A percentile compares a stretch with the other conserved stretches of the same genome.
These are phyloP conservation scores for Cyclotella choctawhatcheeana DNA, from an alignment of 108 stramenopile species.

Conservation along the genomic window DNA sequence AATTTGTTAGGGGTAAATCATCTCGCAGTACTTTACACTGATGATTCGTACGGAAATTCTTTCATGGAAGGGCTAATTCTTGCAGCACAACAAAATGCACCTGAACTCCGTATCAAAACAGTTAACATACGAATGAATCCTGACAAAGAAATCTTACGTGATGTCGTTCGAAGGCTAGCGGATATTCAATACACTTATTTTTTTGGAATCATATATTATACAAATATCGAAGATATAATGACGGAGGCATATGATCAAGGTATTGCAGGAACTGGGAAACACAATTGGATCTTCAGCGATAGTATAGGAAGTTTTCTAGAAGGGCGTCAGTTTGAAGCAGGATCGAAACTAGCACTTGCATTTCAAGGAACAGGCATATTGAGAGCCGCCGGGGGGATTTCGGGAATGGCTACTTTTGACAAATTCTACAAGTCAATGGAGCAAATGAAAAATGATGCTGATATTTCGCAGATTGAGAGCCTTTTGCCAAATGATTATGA, in stretches of 20 bases:
- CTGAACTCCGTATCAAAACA: neutral
- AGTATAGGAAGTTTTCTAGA: constrained; percentile 18
- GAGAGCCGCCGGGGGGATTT: constrained; percentile 36
- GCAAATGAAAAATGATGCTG: constrained; percentile 18
- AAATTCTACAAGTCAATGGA: constrained; percentile 21
- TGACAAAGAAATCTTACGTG: neutral
- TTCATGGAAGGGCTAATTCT: constrained; percentile 6
- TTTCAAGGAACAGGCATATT: constrained; percentile 43
- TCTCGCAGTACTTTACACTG: constrained; percentile 12
- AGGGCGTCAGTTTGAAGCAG: constrained; percentile 35
- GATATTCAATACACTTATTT: constrained; percentile 39
- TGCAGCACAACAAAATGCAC: too few relatives aligned
- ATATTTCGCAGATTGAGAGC: constrained; percentile 14
- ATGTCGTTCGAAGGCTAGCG: constrained; percentile 3
- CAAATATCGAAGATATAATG: constrained; percentile 34
- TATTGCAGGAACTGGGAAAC: constrained; percentile 49
- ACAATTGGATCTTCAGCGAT: constrained; percentile 61
- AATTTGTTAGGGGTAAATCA: constrained; percentile 1
- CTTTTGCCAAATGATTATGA: constrained; percentile 12
- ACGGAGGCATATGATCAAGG: constrained; percentile 39
- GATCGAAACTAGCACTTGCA: constrained; percentile 45
- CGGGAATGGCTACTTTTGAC: constrained; percentile 40
- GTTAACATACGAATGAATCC: neutral
- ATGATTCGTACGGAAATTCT: constrained; percentile 22
- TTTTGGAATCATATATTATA: constrained; percentile 23